A percentile compares a stretch with the other conserved stretches of the same genome.
Evolutionary conservation across 2,329 filamentous ascomycete genomes (phyloP).

Genomic region (Allantophomopsis lycopodina): DNA sequence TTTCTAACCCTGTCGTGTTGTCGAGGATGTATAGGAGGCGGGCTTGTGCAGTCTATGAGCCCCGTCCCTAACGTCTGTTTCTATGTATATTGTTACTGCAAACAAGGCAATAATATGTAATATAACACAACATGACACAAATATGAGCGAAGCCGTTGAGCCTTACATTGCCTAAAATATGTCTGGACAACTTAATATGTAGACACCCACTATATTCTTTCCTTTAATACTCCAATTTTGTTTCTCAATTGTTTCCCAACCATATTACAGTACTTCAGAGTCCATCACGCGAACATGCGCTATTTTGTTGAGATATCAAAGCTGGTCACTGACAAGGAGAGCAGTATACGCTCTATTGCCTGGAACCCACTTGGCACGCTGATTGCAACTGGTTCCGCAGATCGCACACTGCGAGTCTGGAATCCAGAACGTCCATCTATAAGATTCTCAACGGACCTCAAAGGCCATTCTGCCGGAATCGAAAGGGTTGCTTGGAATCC

Average conservation of each 20-base stretch:
- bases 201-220: too few species aligned
- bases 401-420: constrained; percentile 65
- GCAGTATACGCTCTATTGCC: constrained; percentile 62
- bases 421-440: constrained; percentile 65
- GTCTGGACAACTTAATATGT: too few species aligned
- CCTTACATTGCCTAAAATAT: too few species aligned
- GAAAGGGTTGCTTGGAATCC: constrained; percentile 73
- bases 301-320: neutral
- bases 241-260: neutral
- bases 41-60: too few species aligned
- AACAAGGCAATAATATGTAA: too few species aligned
- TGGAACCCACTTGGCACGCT: constrained; percentile 82
- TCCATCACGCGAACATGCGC: neutral
- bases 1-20: too few species aligned
- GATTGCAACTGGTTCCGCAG: constrained; percentile 66
- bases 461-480: constrained; percentile 49
- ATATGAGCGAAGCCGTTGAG: too few species aligned
- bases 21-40: too few species aligned
- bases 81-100: too few species aligned
- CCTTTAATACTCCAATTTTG: too few species aligned
- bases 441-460: constrained; percentile 63
- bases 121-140: too few species aligned
- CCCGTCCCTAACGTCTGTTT: too few species aligned
- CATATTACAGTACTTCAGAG: neutral
- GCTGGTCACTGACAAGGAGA: constrained; percentile 2